A percentile compares a stretch with the other conserved stretches of the same genome.
phyloP scores from a whole-genome alignment of 2,329 filamentous ascomycete genomes.

The Calcarisporium arbuscula region DNA sequence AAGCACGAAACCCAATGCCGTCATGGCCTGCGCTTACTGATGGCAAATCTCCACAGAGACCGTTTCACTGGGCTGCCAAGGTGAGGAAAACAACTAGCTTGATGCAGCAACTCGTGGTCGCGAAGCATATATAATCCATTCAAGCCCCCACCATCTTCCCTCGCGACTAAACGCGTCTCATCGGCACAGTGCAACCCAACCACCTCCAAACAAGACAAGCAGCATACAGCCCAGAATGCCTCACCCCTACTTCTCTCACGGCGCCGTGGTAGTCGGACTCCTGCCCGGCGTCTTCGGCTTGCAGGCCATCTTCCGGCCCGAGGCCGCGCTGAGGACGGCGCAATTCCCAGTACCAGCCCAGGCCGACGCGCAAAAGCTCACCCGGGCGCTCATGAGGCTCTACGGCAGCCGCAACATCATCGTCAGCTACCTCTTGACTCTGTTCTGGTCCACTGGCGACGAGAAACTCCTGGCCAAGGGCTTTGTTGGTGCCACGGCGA shows the following conservation, averaged over 20 bases:
- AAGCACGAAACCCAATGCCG: too few relatives aligned
- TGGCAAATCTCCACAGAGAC: too few relatives aligned
- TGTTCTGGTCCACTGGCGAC: conserved; percentile 11
- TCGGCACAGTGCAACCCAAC: too few relatives aligned
- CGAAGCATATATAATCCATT: too few relatives aligned
- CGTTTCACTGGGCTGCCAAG: too few relatives aligned
- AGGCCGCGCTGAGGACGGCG: conserved; percentile 6
- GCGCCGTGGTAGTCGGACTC: conserved; percentile 8
- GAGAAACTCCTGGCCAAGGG: conserved; percentile 6
- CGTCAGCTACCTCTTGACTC: conserved; percentile 12
- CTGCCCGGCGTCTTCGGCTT: conserved; percentile 14
- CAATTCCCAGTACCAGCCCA: conserved; percentile 12
- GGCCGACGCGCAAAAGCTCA: conserved; percentile 8
- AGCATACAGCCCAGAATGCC: too few relatives aligned
- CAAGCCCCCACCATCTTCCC: too few relatives aligned
- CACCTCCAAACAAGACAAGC: too few relatives aligned
- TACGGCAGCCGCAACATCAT: conserved; percentile 14
- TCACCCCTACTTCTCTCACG: conserved; percentile 9
- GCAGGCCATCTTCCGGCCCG: conserved; percentile 11
- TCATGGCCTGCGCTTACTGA: too few relatives aligned
- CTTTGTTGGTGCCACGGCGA: conserved; percentile 3
- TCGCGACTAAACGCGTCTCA: too few relatives aligned
- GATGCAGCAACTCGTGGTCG: too few relatives aligned
- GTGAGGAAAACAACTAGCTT: too few relatives aligned
- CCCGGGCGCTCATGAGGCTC: conserved; percentile 7